Evolutionary conservation across 805 yeast species (phyloP), one percentile per base, ranked within the genome.

Genomic region (Pichia occidentalis): DNA sequence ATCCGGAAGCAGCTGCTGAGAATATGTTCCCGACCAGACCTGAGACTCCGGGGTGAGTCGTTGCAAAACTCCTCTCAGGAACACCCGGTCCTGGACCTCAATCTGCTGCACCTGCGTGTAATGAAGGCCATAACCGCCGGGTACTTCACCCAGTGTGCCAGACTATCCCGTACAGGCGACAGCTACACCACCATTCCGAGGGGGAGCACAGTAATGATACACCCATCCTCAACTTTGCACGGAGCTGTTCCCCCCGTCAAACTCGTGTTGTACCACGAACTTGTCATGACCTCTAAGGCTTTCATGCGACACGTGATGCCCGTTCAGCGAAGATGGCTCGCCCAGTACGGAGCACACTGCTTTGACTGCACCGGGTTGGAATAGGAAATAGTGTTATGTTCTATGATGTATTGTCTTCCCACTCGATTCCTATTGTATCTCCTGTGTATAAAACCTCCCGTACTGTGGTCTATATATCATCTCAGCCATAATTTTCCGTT

Each of bases 281-380:
- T 90, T 50, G 81, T 90, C 34, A 59, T 83, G 33, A 90, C 98
- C 0, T 73, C 86, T 19, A 85, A 80, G 55, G 97, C 88, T 61
- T 90, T 77, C 58, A 85, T 92, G 86, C 70, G 88, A 41, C 80
- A 80, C 47, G 78, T 87, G 51, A 73, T 84, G 58, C 75, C 86
- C 0, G 65, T 83, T 3, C 76, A 80, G 28, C 88, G 82, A 22
- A 64, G 64, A 33, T 84, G 95, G 92, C 59, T 88, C 12, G 56
- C 56, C 1, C 88, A 83, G 47, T 71, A 77, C 45, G 95, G 94
- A 0, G 83, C 87, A 1, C 85, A 80, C 46, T 76, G 42, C 50
- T 61, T 52, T 40, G 23, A 18, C 17, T 20, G 29, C n/a, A 13
- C 9, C 30, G 12, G 19, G 33, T 17, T 13, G 23, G 25, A 23